Percentiles rank a stretch among this genome's conserved stretches.
phyloP scores from a whole-genome alignment of 1,139 yeast genomes.

The Debaryomyces udenii region DNA sequence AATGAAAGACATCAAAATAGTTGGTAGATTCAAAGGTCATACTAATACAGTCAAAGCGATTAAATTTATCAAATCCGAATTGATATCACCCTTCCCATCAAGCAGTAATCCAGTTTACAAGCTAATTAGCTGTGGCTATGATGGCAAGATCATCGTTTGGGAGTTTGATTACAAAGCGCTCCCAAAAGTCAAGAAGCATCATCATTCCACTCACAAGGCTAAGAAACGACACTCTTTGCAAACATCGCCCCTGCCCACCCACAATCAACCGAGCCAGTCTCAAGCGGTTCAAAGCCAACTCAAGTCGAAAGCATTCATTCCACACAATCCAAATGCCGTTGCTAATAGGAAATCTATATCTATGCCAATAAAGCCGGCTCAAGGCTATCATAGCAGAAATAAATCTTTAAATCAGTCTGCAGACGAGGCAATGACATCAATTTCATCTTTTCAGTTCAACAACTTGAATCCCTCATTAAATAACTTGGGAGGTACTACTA shows the following conservation, averaged over 20 bases:
- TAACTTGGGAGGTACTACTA: constrained; percentile 9
- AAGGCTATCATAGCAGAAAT: constrained; percentile 13
- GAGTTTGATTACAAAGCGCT: constrained; percentile 70
- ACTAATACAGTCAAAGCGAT: constrained; percentile 63
- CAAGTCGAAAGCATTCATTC: constrained; percentile 1
- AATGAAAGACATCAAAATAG: constrained; percentile 45
- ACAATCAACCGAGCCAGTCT: background rate
- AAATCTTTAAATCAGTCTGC: constrained; percentile 15
- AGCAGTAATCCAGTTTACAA: constrained; percentile 45
- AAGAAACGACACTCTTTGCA: constrained; percentile 14
- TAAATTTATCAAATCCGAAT: constrained; percentile 28
- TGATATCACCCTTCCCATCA: constrained; percentile 18
- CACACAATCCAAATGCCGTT: constrained; percentile 17
- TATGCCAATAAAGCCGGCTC: constrained; percentile 6
- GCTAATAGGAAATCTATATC: constrained; percentile 12
- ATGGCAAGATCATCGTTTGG: constrained; percentile 70
- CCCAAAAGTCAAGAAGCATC: constrained; percentile 44
- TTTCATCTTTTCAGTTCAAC: constrained; percentile 9
- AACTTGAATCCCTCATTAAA: constrained; percentile 9
- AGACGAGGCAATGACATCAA: constrained; percentile 15
- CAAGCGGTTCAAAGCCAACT: background rate
- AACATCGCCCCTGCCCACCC: constrained; percentile 15
- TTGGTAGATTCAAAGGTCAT: constrained; percentile 65
- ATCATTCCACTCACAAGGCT: background rate
- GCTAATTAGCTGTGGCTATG: constrained; percentile 70